phyloP scores from a whole-genome alignment of 345 rosid species.

The Cardamine occulta region DNA sequence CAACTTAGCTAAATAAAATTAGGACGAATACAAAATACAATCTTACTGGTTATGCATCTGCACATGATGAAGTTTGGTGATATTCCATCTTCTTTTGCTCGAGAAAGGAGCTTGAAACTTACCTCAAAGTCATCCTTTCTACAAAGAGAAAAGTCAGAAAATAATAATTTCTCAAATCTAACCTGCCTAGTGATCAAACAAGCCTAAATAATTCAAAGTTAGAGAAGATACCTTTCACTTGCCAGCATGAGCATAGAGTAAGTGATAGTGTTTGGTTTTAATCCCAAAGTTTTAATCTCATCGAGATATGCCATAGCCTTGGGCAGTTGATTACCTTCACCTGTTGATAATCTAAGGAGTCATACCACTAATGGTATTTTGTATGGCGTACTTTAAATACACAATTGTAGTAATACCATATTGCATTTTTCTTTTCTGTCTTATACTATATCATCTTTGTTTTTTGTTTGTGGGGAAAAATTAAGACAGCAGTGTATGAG shows the following conservation, averaged over 20 bases:
- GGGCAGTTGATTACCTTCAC: slow-evolving; percentile 84
- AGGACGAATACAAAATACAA: slow-evolving; percentile 13
- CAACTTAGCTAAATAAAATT: slow-evolving; percentile 1
- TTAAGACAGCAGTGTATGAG: slow-evolving; percentile 7
- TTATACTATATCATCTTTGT: not conserved
- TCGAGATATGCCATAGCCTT: slow-evolving; percentile 76
- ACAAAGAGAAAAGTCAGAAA: slow-evolving; percentile 36
- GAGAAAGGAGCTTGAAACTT: slow-evolving; percentile 66
- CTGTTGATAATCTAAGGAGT: slow-evolving; percentile 49
- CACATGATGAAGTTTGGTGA: slow-evolving; percentile 68
- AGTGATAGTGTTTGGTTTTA: slow-evolving; percentile 73
- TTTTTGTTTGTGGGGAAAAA: not conserved
- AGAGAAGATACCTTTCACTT: slow-evolving; percentile 68
- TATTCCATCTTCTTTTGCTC: slow-evolving; percentile 72
- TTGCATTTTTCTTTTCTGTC: slow-evolving; percentile 7
- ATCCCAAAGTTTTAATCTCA: slow-evolving; percentile 66
- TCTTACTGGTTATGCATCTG: slow-evolving; percentile 83
- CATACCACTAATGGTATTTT: slow-evolving; percentile 25
- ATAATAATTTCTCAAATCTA: slow-evolving; percentile 19
- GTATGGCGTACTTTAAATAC: not conserved
- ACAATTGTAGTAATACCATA: slow-evolving; percentile 23
- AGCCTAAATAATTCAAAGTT: slow-evolving; percentile 21
- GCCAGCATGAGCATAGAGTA: slow-evolving; percentile 85
- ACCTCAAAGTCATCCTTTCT: slow-evolving; percentile 84
- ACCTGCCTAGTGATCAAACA: slow-evolving; percentile 26